phyloP scores from a whole-genome alignment of 169 alveolate species.

The Plasmodium coatneyi region DNA sequence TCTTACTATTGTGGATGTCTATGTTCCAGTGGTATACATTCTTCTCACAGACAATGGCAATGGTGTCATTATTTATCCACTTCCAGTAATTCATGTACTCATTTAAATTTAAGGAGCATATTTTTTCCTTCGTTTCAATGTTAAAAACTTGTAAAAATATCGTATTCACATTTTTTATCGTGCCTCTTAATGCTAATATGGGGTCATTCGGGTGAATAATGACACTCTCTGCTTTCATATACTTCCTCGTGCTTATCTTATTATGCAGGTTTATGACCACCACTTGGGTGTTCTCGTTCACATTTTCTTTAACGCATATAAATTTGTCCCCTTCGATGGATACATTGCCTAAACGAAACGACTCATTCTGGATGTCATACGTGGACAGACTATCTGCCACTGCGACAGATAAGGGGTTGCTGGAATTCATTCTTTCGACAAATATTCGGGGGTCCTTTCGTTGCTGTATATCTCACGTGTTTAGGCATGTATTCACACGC shows the following conservation, averaged over 20 bases:
- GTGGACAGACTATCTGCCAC: slow-evolving; percentile 79
- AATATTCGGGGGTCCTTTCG: neutral
- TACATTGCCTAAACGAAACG: slow-evolving; percentile 81
- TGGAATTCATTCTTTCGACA: slow-evolving; percentile 75
- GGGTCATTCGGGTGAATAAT: slow-evolving; percentile 96
- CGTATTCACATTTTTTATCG: slow-evolving; percentile 77
- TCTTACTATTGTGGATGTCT: slow-evolving; percentile 82
- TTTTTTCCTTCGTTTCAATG: slow-evolving; percentile 93
- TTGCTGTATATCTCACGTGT: neutral
- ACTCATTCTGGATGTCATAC: slow-evolving; percentile 75
- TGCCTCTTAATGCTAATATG: slow-evolving; percentile 95
- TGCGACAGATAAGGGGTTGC: slow-evolving; percentile 77
- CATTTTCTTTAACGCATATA: slow-evolving; percentile 79
- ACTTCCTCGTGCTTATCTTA: slow-evolving; percentile 88
- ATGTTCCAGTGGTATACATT: slow-evolving; percentile 93
- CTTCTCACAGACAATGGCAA: slow-evolving; percentile 94
- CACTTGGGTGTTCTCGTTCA: slow-evolving; percentile 77
- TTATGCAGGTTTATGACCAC: slow-evolving; percentile 82
- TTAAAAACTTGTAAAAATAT: slow-evolving; percentile 92
- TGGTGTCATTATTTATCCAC: slow-evolving; percentile 92
- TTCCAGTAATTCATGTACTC: slow-evolving; percentile 95
- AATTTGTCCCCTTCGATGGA: slow-evolving; percentile 78
- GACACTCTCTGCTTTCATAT: slow-evolving; percentile 97
- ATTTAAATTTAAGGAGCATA: slow-evolving; percentile 92
- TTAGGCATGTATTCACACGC: neutral